These are phyloP conservation scores for Digitaria exilis DNA, from an alignment of 202 grass and related monocot species.

Conservation along the genomic window DNA sequence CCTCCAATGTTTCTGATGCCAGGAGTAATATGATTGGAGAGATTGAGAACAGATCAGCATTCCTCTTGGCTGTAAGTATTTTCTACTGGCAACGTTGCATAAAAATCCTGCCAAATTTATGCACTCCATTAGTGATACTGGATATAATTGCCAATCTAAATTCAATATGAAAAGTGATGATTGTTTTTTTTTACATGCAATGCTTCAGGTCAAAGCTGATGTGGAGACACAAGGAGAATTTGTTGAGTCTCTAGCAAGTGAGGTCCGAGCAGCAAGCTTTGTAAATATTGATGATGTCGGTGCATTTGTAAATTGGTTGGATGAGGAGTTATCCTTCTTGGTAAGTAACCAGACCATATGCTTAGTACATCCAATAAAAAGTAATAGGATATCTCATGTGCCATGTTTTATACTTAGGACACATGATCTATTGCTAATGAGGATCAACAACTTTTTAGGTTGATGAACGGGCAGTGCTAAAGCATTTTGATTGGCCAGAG, in stretches of 20 bases:
- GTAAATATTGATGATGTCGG: conserved; percentile 64
- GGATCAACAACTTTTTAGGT: conserved; percentile 55
- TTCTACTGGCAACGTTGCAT: neutral
- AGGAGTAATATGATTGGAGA: conserved; percentile 95
- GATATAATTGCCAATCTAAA: neutral
- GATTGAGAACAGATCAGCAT: conserved; percentile 92
- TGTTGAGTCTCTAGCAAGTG: conserved; percentile 68
- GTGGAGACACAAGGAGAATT: conserved; percentile 95
- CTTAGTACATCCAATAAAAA: neutral
- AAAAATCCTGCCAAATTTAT: conserved; percentile 34
- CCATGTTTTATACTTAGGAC: neutral
- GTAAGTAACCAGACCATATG: conserved; percentile 34
- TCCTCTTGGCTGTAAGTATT: conserved; percentile 90
- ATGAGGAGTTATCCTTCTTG: conserved; percentile 92
- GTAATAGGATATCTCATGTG: neutral
- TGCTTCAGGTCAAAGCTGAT: conserved; percentile 93
- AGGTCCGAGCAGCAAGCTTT: conserved; percentile 61
- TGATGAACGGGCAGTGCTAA: conserved; percentile 89
- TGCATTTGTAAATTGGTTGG: conserved; percentile 86
- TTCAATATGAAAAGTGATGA: conserved; percentile 14
- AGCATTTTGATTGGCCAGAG: conserved; percentile 97
- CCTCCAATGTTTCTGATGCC: conserved; percentile 65
- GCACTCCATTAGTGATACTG: neutral
- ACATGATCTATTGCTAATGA: neutral
- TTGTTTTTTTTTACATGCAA: conserved; percentile 3